phyloP scores from a whole-genome alignment of 192 early-diverging fungal species.

The Coemansia sp. region DNA sequence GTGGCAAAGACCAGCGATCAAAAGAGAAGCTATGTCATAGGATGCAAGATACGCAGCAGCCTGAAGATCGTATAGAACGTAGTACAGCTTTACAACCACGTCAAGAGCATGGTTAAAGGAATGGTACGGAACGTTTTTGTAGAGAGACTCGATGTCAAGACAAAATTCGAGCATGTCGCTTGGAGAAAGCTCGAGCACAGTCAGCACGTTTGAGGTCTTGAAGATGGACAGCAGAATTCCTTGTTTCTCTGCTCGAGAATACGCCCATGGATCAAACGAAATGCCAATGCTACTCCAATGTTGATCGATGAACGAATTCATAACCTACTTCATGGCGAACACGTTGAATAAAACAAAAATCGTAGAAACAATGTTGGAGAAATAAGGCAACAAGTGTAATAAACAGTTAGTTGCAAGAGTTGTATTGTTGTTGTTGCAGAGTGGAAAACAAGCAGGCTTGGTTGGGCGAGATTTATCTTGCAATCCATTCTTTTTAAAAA shows the following conservation, averaged over 20 bases:
- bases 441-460: not conserved
- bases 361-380: no score
- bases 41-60: slow-evolving; percentile 65
- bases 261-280: slow-evolving; percentile 64
- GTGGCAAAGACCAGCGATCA: slow-evolving; percentile 87
- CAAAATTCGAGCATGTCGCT: slow-evolving; percentile 80
- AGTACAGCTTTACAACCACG: slow-evolving; percentile 81
- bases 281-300: slow-evolving; percentile 41
- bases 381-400: no score
- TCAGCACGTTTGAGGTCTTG: slow-evolving; percentile 62
- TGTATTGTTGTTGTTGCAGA: not conserved
- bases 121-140: slow-evolving; percentile 87
- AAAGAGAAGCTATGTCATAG: slow-evolving; percentile 70
- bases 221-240: slow-evolving; percentile 83
- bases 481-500: not conserved
- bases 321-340: slow-evolving; percentile 26
- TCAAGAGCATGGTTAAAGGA: slow-evolving; percentile 91
- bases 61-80: slow-evolving; percentile 70
- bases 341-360: slow-evolving; percentile 11
- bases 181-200: slow-evolving; percentile 59
- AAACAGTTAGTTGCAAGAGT: no score
- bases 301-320: slow-evolving; percentile 38
- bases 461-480: not conserved
- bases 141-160: slow-evolving; percentile 78
- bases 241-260: slow-evolving; percentile 73